Evolutionary conservation across 2,329 filamentous ascomycete genomes (phyloP).

Genomic region (Lachnellula hyalina): DNA sequence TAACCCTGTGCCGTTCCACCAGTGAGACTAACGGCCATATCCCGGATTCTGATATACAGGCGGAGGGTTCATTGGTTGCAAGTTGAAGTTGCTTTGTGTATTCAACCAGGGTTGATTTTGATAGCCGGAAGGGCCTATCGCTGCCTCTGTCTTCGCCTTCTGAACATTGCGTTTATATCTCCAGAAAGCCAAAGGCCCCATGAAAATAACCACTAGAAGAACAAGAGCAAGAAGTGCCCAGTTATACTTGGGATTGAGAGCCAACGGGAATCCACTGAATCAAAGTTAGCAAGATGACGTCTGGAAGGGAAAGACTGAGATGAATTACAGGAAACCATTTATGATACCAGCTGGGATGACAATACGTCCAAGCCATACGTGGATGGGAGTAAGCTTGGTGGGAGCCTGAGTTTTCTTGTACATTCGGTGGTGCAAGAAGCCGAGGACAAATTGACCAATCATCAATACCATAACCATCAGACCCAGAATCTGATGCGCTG

Average conservation of each 20-base stretch:
- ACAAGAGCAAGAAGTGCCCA: slow-evolving; percentile 45
- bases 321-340: slow-evolving; percentile 51
- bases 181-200: slow-evolving; percentile 20
- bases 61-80: background rate
- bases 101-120: slow-evolving; percentile 3
- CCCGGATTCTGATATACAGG: background rate
- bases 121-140: slow-evolving; percentile 1
- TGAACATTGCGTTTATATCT: slow-evolving; percentile 4
- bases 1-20: background rate
- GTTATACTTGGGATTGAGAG: slow-evolving; percentile 43
- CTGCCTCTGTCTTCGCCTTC: slow-evolving; percentile 2
- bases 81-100: slow-evolving; percentile 1
- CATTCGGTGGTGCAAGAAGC: slow-evolving; percentile 50
- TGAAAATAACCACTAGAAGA: slow-evolving; percentile 37
- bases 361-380: slow-evolving; percentile 52
- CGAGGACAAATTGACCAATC: slow-evolving; percentile 48
- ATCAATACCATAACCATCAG: slow-evolving; percentile 48
- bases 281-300: background rate
- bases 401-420: slow-evolving; percentile 45
- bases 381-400: slow-evolving; percentile 47
- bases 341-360: slow-evolving; percentile 48
- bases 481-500: slow-evolving; percentile 54
- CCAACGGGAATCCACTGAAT: slow-evolving; percentile 51
- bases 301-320: background rate
- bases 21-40: background rate